Evolutionary conservation across 176 grass and related monocot genomes (phyloP).

Genomic region (Ensete glaucum): DNA sequence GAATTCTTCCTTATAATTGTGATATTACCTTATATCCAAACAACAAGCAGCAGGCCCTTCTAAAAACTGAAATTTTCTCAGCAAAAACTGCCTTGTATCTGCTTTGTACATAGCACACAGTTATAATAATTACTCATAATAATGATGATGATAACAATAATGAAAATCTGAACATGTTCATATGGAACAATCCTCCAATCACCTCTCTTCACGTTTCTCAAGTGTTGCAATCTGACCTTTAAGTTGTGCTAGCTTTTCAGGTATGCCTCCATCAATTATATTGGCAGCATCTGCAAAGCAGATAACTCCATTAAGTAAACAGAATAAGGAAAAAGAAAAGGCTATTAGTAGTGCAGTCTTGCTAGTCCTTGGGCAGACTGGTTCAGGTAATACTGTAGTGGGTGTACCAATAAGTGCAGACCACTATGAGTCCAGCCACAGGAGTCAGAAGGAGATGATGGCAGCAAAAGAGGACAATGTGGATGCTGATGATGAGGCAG

Average conservation of each 20-base stretch:
- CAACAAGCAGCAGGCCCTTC: conserved; percentile 88
- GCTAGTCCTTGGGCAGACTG: too few species aligned
- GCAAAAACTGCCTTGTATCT: conserved; percentile 97
- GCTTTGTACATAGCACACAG: conserved; percentile 26
- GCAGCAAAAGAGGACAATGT: too few species aligned
- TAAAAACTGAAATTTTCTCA: conserved; percentile 88
- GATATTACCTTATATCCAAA: conserved; percentile 84
- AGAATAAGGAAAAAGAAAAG: neutral
- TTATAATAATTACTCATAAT: neutral
- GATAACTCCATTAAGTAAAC: conserved; percentile 18
- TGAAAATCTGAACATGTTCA: conserved; percentile 10
- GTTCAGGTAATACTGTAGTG: too few species aligned
- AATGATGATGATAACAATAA: conserved; percentile 10
- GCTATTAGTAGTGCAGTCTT: too few species aligned
- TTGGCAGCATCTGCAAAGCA: conserved; percentile 40
- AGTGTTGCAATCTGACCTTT: conserved; percentile 91
- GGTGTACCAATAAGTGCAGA: too few species aligned
- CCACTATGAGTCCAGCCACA: too few species aligned
- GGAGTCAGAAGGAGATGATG: too few species aligned
- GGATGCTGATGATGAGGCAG: too few species aligned
- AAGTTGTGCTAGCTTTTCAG: conserved; percentile 86
- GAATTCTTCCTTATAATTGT: neutral
- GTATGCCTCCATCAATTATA: conserved; percentile 57
- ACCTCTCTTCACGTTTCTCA: conserved; percentile 99
- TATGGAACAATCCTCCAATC: conserved; percentile 1